Percentiles rank a stretch among this genome's conserved stretches.
These are phyloP conservation scores for Jamesozyma spencerorum DNA, from an alignment of 805 yeast genomes.

Conservation along the genomic window DNA sequence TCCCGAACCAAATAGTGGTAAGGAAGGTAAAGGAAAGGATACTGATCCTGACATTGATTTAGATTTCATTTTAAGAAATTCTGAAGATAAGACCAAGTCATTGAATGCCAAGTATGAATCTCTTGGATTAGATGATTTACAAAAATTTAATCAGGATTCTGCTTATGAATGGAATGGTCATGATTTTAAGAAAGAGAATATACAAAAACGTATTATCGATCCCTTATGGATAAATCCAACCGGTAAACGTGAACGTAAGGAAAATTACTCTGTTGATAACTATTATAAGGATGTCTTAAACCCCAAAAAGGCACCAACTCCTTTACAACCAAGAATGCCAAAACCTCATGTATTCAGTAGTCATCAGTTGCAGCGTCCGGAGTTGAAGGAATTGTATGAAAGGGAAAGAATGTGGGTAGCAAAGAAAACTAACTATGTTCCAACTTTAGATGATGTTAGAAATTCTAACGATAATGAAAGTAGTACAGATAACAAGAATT, in stretches of 20 bases:
- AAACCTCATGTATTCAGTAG: conserved; percentile 76
- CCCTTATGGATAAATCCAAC: conserved; percentile 77
- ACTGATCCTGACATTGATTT: conserved; percentile 43
- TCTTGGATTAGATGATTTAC: conserved; percentile 68
- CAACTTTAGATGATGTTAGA: conserved; percentile 47
- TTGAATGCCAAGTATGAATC: conserved; percentile 55
- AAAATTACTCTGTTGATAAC: conserved; percentile 74
- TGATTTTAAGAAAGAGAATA: conserved; percentile 59
- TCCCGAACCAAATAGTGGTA: conserved; percentile 17
- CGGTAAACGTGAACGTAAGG: conserved; percentile 61
- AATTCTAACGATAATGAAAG: too few species aligned
- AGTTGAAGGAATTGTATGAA: conserved; percentile 66
- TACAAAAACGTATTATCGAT: conserved; percentile 39
- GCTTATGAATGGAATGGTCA: conserved; percentile 88
- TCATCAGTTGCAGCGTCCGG: conserved; percentile 80
- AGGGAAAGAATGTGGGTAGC: conserved; percentile 72
- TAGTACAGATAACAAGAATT: too few species aligned
- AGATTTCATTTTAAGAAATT: conserved; percentile 48
- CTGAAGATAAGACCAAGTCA: conserved; percentile 56
- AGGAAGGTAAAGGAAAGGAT: conserved; percentile 16
- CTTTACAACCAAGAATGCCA: conserved; percentile 72
- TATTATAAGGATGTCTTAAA: conserved; percentile 75
- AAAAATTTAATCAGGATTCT: conserved; percentile 62
- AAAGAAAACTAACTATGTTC: conserved; percentile 60
- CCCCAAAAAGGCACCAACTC: conserved; percentile 42